phyloP scores from a whole-genome alignment of 768 basidiomycete genomes.

The Lepiota brunneoincarnata region DNA sequence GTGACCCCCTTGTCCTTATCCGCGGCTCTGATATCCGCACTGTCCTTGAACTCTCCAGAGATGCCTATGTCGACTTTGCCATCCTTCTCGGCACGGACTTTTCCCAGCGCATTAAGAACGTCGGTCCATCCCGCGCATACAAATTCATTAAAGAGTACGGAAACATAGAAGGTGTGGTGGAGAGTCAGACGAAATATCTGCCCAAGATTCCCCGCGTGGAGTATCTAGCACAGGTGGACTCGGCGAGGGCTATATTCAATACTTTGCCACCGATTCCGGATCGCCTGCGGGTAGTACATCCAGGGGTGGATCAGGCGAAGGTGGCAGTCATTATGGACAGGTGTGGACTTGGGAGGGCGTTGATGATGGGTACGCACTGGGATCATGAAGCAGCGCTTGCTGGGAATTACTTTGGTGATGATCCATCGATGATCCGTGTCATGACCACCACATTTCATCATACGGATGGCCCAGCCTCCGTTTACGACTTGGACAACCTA shows the following conservation, averaged over 20 bases:
- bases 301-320: constrained; percentile 35
- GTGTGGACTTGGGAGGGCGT: constrained; percentile 44
- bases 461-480: no score
- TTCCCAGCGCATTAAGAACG: constrained; percentile 75
- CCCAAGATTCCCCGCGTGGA: constrained; percentile 42
- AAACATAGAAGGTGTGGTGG: constrained; percentile 69
- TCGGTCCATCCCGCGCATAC: constrained; percentile 78
- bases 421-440: constrained; percentile 35
- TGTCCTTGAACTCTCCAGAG: constrained; percentile 52
- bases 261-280: constrained; percentile 65
- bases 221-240: constrained; percentile 64
- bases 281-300: constrained; percentile 16
- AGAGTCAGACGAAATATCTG: constrained; percentile 46
- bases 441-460: no score
- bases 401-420: constrained; percentile 68
- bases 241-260: constrained; percentile 62
- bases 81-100: constrained; percentile 92
- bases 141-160: constrained; percentile 71
- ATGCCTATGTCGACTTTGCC: constrained; percentile 77
- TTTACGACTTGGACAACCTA: no score
- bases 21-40: constrained; percentile 61
- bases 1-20: constrained; percentile 59
- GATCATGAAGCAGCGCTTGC: constrained; percentile 42
- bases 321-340: constrained; percentile 46
- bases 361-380: constrained; percentile 36